Evolutionary conservation across 169 alveolate species (phyloP), one percentile per base, ranked within the genome.

Genomic region (Cryptosporidium xiaoi): DNA sequence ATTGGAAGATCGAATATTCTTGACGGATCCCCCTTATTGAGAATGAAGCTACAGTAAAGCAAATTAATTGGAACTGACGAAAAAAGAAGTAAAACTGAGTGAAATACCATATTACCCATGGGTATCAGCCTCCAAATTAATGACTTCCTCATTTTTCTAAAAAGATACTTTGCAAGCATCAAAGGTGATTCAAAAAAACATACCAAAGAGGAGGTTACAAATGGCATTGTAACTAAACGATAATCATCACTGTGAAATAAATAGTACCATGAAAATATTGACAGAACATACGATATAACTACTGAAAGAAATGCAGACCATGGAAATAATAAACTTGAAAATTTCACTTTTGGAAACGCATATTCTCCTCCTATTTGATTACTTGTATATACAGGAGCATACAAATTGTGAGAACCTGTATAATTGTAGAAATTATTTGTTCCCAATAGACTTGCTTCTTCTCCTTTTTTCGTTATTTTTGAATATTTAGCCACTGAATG

Each of bases 91-190:
- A 77, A 44, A 55, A 62, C 36, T 3, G 85, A 56, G 29, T 77
- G 85, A 40, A 77, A 77, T 33, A 77, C 40, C 85, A 77, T 77
- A 60, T 53, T 77, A 1, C 85, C 71, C 85, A 77, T 77, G 3
- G 85, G 85, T 40, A 77, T 60, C 40, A 77, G 15, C 34, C 64
- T 56, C 85, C 85, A 77, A 15, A 77, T 13, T 40, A 77, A 31
- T 6, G 85, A 60, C 15, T 60, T 77, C 29, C 85, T 77, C 85
- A 77, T 77, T 40, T 77, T 77, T 29, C 64, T 77, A 29, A 77
- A 77, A 34, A 77, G 46, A 44, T 77, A 77, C 62, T 77, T 77
- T 34, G 85, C 85, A 34, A 77, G 85, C 85, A 77, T 77, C 16
- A 62, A 56, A 15, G 85, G 85, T 1, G 85, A 60, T 44, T 77